Evolutionary conservation across 164 flowering plant genomes (phyloP).

Genomic region (Echeveria elegans): DNA sequence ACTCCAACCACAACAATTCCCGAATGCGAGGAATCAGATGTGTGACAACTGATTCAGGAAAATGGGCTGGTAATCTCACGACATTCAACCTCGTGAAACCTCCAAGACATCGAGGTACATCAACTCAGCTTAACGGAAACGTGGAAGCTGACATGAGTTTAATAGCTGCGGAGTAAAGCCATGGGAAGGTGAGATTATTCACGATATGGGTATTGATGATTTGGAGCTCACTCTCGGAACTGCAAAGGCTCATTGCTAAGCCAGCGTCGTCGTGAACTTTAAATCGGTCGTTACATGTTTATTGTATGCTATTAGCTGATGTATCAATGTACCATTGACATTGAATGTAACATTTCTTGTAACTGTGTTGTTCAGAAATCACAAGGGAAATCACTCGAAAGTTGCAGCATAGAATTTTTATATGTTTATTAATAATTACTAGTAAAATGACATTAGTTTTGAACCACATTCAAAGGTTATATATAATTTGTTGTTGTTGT

Average conservation of each 20-base stretch:
- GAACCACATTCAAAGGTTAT: too few relatives aligned
- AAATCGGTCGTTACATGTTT: background rate
- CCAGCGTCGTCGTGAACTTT: background rate
- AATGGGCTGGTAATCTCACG: slow-evolving; percentile 64
- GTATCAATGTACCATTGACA: background rate
- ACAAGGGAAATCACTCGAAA: too few relatives aligned
- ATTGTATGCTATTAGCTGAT: background rate
- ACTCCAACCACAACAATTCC: too few relatives aligned
- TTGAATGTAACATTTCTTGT: too few relatives aligned
- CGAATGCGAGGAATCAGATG: slow-evolving; percentile 80
- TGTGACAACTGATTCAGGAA: slow-evolving; percentile 63
- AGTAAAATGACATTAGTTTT: too few relatives aligned
- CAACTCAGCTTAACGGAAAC: slow-evolving; percentile 13
- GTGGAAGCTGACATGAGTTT: slow-evolving; percentile 36
- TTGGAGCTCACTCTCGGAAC: slow-evolving; percentile 31
- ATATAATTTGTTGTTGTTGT: too few relatives aligned
- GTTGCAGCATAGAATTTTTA: too few relatives aligned
- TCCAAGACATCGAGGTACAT: slow-evolving; percentile 20
- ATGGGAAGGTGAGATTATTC: slow-evolving; percentile 94
- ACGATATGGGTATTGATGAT: slow-evolving; percentile 72
- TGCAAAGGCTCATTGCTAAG: slow-evolving; percentile 26
- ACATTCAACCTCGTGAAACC: slow-evolving; percentile 68
- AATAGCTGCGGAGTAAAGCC: slow-evolving; percentile 59
- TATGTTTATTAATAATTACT: too few relatives aligned
- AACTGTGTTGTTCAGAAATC: too few relatives aligned